Conservation (phyloP, 805 yeast species). For the Yamadazyma olivae region DNA sequence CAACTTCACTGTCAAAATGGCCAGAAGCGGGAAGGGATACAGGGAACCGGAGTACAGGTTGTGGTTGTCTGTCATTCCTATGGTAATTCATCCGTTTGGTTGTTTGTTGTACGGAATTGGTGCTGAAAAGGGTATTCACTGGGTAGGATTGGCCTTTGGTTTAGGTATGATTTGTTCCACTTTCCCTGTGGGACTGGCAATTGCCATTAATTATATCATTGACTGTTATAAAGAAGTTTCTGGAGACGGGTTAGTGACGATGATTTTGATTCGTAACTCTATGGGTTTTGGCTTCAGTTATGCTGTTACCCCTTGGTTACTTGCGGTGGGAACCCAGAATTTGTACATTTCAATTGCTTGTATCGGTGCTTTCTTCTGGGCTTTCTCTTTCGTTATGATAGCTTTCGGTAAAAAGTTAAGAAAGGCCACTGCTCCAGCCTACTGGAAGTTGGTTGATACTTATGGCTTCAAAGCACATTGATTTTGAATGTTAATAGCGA, state of each 20-base stretch:
- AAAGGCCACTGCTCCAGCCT: slow-evolving; percentile 11
- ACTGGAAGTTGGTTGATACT: slow-evolving; percentile 17
- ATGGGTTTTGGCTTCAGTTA: slow-evolving; percentile 16
- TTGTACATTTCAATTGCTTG: slow-evolving; percentile 14
- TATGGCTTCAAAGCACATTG: slow-evolving; percentile 14
- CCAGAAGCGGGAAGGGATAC: slow-evolving; percentile 11
- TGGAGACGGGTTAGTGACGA: slow-evolving; percentile 22
- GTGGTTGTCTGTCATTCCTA: slow-evolving; percentile 12
- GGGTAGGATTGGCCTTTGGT: slow-evolving; percentile 22
- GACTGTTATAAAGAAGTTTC: slow-evolving; percentile 26
- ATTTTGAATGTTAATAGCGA: neutral
- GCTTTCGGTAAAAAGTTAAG: slow-evolving; percentile 16
- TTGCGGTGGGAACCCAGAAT: slow-evolving; percentile 14
- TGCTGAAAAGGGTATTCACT: slow-evolving; percentile 17
- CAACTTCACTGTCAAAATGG: slow-evolving; percentile 7
- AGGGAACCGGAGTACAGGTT: slow-evolving; percentile 14
- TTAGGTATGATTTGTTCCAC: slow-evolving; percentile 20
- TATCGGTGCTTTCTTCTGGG: slow-evolving; percentile 18
- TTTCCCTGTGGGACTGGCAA: slow-evolving; percentile 23
- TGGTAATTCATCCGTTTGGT: slow-evolving; percentile 13
- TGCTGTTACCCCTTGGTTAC: slow-evolving; percentile 15
- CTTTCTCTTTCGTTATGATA: slow-evolving; percentile 17
- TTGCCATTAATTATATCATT: slow-evolving; percentile 24
- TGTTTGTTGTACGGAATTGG: slow-evolving; percentile 23
- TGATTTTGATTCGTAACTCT: slow-evolving; percentile 14